These are phyloP conservation scores for Solanum hybrid DNA, from an alignment of 305 asterid species.

Conservation along the genomic window DNA sequence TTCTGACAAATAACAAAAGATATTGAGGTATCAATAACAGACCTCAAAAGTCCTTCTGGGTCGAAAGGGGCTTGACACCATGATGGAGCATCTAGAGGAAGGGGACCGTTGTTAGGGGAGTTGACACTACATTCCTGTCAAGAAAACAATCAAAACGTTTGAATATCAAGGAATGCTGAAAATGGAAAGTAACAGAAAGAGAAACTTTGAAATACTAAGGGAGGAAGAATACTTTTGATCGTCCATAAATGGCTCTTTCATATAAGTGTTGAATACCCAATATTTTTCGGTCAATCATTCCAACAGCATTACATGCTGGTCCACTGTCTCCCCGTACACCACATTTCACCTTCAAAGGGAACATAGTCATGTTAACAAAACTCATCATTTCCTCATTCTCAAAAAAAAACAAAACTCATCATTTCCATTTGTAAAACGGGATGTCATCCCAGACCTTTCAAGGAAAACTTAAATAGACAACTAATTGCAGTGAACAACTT, in stretches of 20 bases:
- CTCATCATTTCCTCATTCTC: not conserved
- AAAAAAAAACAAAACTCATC: not conserved
- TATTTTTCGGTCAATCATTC: conserved; percentile 55
- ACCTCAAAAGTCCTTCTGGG: conserved; percentile 75
- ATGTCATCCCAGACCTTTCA: not conserved
- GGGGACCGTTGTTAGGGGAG: conserved; percentile 72
- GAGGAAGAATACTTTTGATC: conserved; percentile 34
- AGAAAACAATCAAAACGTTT: conserved; percentile 3
- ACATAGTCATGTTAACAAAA: conserved; percentile 7
- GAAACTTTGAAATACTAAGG: not conserved
- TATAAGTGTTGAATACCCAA: conserved; percentile 58
- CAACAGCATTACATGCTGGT: conserved; percentile 72
- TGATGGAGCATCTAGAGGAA: conserved; percentile 57
- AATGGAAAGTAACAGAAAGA: not conserved
- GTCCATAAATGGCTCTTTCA: conserved; percentile 51
- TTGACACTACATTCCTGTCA: conserved; percentile 61
- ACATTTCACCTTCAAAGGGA: conserved; percentile 47
- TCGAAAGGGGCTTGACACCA: conserved; percentile 77
- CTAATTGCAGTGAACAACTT: conserved; percentile 8
- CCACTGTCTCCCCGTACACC: conserved; percentile 55
- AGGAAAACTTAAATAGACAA: not conserved
- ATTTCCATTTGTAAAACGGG: not conserved
- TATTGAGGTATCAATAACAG: conserved; percentile 6
- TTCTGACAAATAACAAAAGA: not conserved
- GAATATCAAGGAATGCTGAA: not conserved